Base-by-base conservation (phyloP, 1,284 basidiomycete species). In the Sutorius eximius region DNA sequence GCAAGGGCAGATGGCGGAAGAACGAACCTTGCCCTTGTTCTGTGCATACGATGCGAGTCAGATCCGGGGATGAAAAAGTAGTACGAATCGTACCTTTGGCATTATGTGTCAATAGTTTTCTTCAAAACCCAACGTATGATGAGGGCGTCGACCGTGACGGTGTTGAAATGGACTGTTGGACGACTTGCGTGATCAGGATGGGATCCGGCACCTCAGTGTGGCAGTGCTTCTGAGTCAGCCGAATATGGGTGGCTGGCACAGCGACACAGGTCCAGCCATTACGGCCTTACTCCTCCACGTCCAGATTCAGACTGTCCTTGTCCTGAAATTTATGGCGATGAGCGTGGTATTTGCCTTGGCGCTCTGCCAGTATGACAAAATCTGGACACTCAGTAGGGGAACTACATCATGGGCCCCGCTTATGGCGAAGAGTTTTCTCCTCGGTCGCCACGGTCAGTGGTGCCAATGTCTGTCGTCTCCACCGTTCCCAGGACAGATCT, bases 21-120 rank as follows among this genome's bases (percentile, higher is more conserved):
- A 55, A 68, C 74, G 52, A 52, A 89, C 87, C 83, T 91, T 91
- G 82, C 87, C 88, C 74, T 91, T 91, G 70, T 90, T 91, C 88
- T 91, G 65, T 52, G 52, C 36, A 58, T 53, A 57, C 27, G 42
- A 57, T 33, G 51, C 53, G 54, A 15, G 53, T 61, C 22, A 62
- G 47, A 32, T 43, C 5, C 12, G 22, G 37, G 8, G 2, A 40
- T 44, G 18, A 9, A n/a, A 30, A 30, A 3, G 8, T 20, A 22
- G 24, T 5, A 41, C n/a, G 8, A 3, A 24, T 11, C 59, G n/a
- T 13, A 66, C 65, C 59, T 66, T 66, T 5, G 67, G 65, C 65
- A 66, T 70, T 24, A 7, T 51, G 43, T 45, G 15, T 54, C 37
- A 46, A 18, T 30, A 27, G 38, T 20, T n/a, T 38, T 18, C 36